These are phyloP conservation scores for Mycena polygramma DNA, from an alignment of 768 basidiomycete genomes.

Conservation along the genomic window DNA sequence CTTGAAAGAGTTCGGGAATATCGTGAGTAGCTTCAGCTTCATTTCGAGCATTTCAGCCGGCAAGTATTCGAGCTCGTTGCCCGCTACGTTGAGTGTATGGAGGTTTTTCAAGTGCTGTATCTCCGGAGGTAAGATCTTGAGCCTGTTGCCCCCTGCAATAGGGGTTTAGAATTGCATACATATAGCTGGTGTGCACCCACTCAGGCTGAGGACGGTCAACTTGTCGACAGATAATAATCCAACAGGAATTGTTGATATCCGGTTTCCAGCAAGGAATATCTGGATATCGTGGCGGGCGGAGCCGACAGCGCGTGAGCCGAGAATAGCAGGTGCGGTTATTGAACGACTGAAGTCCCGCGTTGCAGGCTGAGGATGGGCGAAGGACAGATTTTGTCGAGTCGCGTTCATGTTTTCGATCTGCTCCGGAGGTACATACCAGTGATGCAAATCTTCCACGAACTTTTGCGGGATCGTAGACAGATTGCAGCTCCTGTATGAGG, in stretches of 20 bases:
- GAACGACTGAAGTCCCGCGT: conserved; percentile 49
- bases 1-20: conserved; percentile 75
- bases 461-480: conserved; percentile 65
- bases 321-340: conserved; percentile 49
- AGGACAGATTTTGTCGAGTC: conserved; percentile 10
- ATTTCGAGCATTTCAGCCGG: conserved; percentile 77
- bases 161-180: conserved; percentile 37
- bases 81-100: conserved; percentile 70
- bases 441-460: conserved; percentile 61
- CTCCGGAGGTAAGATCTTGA: conserved; percentile 73
- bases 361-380: conserved; percentile 19
- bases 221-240: conserved; percentile 70
- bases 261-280: conserved; percentile 69
- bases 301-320: conserved; percentile 49
- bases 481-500: conserved; percentile 48
- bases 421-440: conserved; percentile 59
- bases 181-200: conserved; percentile 55
- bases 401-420: conserved; percentile 45
- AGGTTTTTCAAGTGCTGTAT: conserved; percentile 67
- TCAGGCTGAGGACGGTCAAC: conserved; percentile 72
- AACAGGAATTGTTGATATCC: conserved; percentile 65
- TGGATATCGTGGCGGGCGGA: conserved; percentile 64
- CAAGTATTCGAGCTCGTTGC: conserved; percentile 69
- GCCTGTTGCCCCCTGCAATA: conserved; percentile 67
- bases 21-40: conserved; percentile 59